phyloP scores from a whole-genome alignment of 2,329 filamentous ascomycete species.

The Exophiala viscosa region DNA sequence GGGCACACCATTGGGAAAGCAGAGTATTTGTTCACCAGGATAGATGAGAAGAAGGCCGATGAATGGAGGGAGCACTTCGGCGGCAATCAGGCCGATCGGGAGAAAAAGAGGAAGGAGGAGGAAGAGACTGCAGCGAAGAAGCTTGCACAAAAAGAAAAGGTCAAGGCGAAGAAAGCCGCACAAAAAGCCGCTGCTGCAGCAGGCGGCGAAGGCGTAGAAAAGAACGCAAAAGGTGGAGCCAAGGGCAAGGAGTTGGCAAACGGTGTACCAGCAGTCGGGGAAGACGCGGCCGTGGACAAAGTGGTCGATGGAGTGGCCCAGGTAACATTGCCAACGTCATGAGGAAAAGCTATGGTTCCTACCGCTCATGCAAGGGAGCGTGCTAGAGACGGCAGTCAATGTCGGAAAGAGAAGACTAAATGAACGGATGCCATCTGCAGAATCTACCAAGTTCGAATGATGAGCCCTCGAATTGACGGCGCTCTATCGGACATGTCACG shows the following conservation, averaged over 20 bases:
- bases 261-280: constrained; percentile 32
- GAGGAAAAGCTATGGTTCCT: not conserved
- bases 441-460: too few species aligned
- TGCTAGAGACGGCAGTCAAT: not conserved
- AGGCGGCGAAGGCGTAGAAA: constrained; percentile 31
- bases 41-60: constrained; percentile 74
- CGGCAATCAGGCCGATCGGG: constrained; percentile 62
- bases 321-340: constrained; percentile 42
- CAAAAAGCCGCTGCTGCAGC: constrained; percentile 19
- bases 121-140: constrained; percentile 36
- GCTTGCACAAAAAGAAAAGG: constrained; percentile 36
- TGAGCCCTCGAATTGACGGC: too few species aligned
- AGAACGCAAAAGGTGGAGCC: constrained; percentile 28
- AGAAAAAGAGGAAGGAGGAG: constrained; percentile 65
- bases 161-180: constrained; percentile 31
- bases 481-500: too few species aligned
- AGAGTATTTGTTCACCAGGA: constrained; percentile 75
- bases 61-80: constrained; percentile 78
- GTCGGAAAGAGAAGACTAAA: not conserved
- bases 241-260: constrained; percentile 33
- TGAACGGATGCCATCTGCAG: too few species aligned
- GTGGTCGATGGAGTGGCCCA: constrained; percentile 42
- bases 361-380: too few species aligned
- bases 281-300: constrained; percentile 43
- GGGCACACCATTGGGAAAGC: constrained; percentile 80